These are phyloP conservation scores for Quercus rubra DNA, from an alignment of 306 rosid genomes.

Conservation along the genomic window DNA sequence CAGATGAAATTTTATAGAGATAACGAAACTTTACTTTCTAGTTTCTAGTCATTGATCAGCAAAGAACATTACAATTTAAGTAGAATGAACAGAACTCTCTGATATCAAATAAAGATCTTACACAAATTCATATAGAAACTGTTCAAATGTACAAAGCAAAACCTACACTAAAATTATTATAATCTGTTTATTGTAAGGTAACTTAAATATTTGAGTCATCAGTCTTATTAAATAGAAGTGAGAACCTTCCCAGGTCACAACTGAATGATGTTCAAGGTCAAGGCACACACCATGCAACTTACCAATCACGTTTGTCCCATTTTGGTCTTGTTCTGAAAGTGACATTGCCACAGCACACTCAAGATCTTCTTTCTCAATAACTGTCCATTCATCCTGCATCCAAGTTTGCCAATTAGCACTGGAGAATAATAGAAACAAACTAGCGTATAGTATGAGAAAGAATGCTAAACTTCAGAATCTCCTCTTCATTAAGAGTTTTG, in stretches of 20 bases:
- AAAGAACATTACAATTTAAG: neutral
- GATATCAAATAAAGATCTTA: slow-evolving; percentile 1
- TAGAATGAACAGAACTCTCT: neutral
- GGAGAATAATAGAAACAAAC: neutral
- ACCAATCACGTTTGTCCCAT: slow-evolving; percentile 55
- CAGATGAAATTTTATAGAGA: neutral
- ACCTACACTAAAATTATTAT: slow-evolving; percentile 7
- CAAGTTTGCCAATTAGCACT: slow-evolving; percentile 21
- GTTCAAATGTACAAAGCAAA: neutral
- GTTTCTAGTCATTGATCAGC: neutral
- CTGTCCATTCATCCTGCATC: slow-evolving; percentile 61
- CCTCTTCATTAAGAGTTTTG: slow-evolving; percentile 13
- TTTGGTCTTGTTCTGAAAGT: slow-evolving; percentile 57
- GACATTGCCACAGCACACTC: slow-evolving; percentile 73
- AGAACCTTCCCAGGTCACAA: neutral
- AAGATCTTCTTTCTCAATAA: slow-evolving; percentile 55
- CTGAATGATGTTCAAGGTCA: neutral
- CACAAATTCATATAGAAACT: neutral
- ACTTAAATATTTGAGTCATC: neutral
- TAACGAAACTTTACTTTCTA: neutral
- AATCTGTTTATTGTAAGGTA: neutral
- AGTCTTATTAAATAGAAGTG: neutral
- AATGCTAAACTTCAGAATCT: slow-evolving; percentile 27
- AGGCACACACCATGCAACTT: slow-evolving; percentile 30
- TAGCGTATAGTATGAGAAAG: neutral